These are phyloP conservation scores for Raphanus hybrid DNA, from an alignment of 441 rosid genomes.

Conservation along the genomic window DNA sequence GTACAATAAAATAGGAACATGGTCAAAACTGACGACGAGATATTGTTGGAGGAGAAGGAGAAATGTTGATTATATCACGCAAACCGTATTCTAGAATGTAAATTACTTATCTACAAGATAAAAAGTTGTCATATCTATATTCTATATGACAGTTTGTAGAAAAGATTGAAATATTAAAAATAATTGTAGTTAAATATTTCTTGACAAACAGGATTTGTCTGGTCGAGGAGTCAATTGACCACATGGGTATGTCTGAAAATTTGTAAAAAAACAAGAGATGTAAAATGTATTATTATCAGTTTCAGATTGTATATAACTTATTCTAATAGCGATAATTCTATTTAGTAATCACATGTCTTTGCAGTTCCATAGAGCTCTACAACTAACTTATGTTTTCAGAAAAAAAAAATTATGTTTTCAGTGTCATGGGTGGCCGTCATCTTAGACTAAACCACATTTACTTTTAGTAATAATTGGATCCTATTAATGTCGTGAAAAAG, in stretches of 20 bases:
- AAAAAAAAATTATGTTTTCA: background rate
- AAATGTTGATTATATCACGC: constrained; percentile 16
- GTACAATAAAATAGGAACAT: constrained; percentile 22
- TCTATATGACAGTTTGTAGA: background rate
- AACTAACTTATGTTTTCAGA: background rate
- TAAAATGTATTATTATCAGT: background rate
- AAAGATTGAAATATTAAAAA: background rate
- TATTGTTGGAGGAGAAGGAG: background rate
- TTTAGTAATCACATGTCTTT: background rate
- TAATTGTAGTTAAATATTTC: background rate
- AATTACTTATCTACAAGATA: background rate
- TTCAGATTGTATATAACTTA: background rate
- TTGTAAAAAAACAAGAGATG: background rate
- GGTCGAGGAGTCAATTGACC: background rate
- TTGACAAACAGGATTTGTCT: background rate
- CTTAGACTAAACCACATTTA: background rate
- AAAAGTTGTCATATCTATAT: background rate
- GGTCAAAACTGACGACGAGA: constrained; percentile 17
- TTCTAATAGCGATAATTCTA: background rate
- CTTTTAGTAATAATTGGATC: background rate
- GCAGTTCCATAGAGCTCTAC: constrained; percentile 6
- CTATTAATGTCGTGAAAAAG: no score
- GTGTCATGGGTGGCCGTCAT: background rate
- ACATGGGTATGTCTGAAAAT: constrained; percentile 7
- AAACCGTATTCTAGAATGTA: background rate